A percentile compares a stretch with the other conserved stretches of the same genome.
Evolutionary conservation across 176 grass and related monocot species (phyloP).

Genomic region (Urochloa ruziziensis): DNA sequence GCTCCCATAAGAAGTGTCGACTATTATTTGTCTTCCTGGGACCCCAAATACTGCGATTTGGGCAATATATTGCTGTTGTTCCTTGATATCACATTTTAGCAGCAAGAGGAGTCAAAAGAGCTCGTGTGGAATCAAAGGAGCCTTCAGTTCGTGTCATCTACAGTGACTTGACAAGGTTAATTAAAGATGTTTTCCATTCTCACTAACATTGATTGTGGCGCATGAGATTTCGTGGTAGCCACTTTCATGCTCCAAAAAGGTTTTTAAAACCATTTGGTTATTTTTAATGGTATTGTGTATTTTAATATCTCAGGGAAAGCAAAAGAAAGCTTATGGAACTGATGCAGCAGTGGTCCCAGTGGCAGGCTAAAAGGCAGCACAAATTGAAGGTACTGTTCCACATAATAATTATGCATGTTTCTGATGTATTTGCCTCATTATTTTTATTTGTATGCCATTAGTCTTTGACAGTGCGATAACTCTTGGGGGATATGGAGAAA

Average conservation of each 20-base stretch:
- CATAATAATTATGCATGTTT: not conserved
- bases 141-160: slow-evolving; percentile 71
- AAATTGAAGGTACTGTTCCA: slow-evolving; percentile 31
- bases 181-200: not conserved
- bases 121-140: slow-evolving; percentile 49
- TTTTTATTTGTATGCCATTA: not conserved
- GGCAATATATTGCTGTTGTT: slow-evolving; percentile 17
- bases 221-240: not conserved
- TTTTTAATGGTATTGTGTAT: slow-evolving; percentile 4
- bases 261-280: not conserved
- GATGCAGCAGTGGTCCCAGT: slow-evolving; percentile 90
- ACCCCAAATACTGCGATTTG: not conserved
- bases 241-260: not conserved
- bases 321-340: slow-evolving; percentile 78
- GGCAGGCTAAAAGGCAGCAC: slow-evolving; percentile 54
- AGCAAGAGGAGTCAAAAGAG: slow-evolving; percentile 77
- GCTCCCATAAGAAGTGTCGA: not conserved
- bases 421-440: not conserved
- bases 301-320: slow-evolving; percentile 66
- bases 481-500: not conserved
- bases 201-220: not conserved
- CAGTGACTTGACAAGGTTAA: slow-evolving; percentile 73
- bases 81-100: slow-evolving; percentile 69
- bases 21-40: not conserved
- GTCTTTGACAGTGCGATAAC: not conserved